phyloP scores from a whole-genome alignment of 176 grass and related monocot genomes.

The Chrysopogon serrulatus region DNA sequence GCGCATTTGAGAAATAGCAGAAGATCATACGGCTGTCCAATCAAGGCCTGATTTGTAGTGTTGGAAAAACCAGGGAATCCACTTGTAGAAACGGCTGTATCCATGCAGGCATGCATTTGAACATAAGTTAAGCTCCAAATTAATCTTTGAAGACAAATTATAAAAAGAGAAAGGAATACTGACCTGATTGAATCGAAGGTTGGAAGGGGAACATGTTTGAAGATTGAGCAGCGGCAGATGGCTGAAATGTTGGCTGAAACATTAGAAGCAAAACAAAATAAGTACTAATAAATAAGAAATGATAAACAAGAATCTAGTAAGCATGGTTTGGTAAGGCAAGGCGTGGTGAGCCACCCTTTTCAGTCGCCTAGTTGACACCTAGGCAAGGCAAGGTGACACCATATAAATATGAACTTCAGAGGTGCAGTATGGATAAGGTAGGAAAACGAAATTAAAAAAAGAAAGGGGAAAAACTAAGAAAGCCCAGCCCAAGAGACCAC shows the following conservation, averaged over 20 bases:
- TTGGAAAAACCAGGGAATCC: conserved; percentile 54
- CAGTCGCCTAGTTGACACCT: too few relatives aligned
- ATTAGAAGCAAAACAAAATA: conserved; percentile 7
- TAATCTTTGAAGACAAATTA: background rate
- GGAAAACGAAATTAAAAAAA: too few relatives aligned
- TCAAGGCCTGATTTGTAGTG: conserved; percentile 34
- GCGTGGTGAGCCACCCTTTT: too few relatives aligned
- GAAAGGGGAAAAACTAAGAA: too few relatives aligned
- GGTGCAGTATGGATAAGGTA: too few relatives aligned
- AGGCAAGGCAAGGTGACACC: too few relatives aligned
- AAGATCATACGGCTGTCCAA: conserved; percentile 71
- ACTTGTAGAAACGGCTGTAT: conserved; percentile 40
- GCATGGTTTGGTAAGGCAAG: too few relatives aligned
- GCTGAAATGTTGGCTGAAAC: conserved; percentile 41
- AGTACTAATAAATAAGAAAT: conserved; percentile 8
- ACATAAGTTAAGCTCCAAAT: conserved; percentile 8
- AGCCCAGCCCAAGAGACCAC: too few relatives aligned
- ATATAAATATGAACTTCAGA: too few relatives aligned
- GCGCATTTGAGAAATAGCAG: conserved; percentile 14
- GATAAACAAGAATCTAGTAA: conserved; percentile 3
- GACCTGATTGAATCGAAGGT: conserved; percentile 55
- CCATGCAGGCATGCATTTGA: conserved; percentile 3
- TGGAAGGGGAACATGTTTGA: conserved; percentile 61
- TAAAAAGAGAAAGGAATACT: conserved; percentile 14
- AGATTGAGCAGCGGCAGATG: conserved; percentile 42